phyloP scores from a whole-genome alignment of 148 eudicot genomes.

The Simmondsia chinensis region DNA sequence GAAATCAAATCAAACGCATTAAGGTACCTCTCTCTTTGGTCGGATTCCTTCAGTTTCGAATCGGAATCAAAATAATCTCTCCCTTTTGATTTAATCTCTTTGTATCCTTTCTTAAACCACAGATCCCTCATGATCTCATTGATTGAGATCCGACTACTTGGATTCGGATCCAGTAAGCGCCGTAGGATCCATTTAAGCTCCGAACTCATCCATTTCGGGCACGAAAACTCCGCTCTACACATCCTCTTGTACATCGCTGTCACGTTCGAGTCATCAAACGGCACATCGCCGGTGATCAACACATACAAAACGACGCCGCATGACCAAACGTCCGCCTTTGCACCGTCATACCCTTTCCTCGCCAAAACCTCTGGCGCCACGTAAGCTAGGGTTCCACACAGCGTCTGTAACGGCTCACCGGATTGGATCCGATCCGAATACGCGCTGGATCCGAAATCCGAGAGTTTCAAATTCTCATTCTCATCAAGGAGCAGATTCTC shows the following conservation, averaged over 20 bases:
- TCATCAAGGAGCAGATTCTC: conserved; percentile 71
- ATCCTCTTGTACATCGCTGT: conserved; percentile 56
- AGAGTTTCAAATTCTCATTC: conserved; percentile 44
- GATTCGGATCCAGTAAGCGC: conserved; percentile 64
- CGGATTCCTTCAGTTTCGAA: neutral
- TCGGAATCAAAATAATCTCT: neutral
- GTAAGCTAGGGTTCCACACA: conserved; percentile 78
- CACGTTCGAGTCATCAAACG: conserved; percentile 43
- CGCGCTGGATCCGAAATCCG: conserved; percentile 66
- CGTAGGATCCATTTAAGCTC: conserved; percentile 38
- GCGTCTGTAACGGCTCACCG: conserved; percentile 35
- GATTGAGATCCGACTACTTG: conserved; percentile 49
- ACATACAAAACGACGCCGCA: conserved; percentile 78
- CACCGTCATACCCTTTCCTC: conserved; percentile 66
- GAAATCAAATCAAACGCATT: conserved; percentile 47
- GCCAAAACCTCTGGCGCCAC: conserved; percentile 74
- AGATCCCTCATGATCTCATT: conserved; percentile 46
- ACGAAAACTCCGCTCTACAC: conserved; percentile 44
- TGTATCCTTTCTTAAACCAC: conserved; percentile 56
- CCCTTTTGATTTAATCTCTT: conserved; percentile 11
- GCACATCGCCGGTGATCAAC: conserved; percentile 54
- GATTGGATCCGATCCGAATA: conserved; percentile 24
- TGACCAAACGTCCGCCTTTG: conserved; percentile 70
- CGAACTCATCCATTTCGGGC: conserved; percentile 57
- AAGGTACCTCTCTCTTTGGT: conserved; percentile 2